These are phyloP conservation scores for Moricandia moricandioides DNA, from an alignment of 345 rosid genomes.

Conservation along the genomic window DNA sequence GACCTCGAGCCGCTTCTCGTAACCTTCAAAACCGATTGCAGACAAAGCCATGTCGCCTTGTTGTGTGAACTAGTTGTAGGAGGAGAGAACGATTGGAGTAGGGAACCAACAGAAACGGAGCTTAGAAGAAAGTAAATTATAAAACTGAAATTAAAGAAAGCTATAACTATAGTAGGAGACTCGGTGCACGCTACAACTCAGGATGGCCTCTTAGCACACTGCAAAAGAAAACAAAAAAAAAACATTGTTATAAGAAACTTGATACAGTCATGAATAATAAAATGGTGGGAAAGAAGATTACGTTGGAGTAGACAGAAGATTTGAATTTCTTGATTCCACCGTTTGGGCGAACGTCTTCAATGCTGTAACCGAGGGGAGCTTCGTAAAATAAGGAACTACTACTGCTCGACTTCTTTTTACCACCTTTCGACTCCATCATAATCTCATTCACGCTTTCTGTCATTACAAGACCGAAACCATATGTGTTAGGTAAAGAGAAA, in stretches of 20 bases:
- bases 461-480: background rate
- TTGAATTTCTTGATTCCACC: constrained; percentile 99
- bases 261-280: background rate
- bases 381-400: constrained; percentile 76
- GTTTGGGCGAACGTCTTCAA: constrained; percentile 94
- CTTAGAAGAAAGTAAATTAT: constrained; percentile 30
- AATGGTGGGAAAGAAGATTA: background rate
- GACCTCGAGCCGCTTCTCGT: constrained; percentile 86
- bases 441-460: constrained; percentile 65
- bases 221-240: constrained; percentile 35
- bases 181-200: constrained; percentile 45
- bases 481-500: background rate
- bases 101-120: constrained; percentile 48
- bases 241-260: background rate
- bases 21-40: constrained; percentile 97
- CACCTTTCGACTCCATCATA: constrained; percentile 96
- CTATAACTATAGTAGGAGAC: constrained; percentile 26
- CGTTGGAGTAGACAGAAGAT: constrained; percentile 95
- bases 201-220: constrained; percentile 90
- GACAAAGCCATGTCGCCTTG: constrained; percentile 62
- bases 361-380: constrained; percentile 99
- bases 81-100: constrained; percentile 41
- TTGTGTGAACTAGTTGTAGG: background rate
- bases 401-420: constrained; percentile 81
- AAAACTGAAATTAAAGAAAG: constrained; percentile 23